These are phyloP conservation scores for Nitzschia palea DNA, from an alignment of 108 stramenopile genomes.

Conservation along the genomic window DNA sequence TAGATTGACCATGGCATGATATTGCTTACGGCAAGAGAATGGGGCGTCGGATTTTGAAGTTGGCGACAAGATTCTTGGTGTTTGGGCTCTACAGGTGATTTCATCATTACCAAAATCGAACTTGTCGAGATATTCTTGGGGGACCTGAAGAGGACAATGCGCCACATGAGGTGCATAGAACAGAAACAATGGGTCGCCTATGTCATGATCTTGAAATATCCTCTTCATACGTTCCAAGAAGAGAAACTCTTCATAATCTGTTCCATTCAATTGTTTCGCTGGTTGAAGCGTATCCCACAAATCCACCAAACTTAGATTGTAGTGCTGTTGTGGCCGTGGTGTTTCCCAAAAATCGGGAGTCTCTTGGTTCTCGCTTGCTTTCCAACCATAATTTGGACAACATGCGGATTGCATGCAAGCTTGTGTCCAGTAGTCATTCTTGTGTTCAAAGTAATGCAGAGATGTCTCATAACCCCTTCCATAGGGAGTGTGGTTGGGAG, in stretches of 20 bases:
- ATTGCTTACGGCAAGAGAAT: constrained; percentile 27
- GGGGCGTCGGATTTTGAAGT: not conserved
- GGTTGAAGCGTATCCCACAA: constrained; percentile 25
- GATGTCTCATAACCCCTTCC: constrained; percentile 46
- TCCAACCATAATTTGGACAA: not conserved
- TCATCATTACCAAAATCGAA: constrained; percentile 21
- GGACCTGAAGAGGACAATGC: constrained; percentile 38
- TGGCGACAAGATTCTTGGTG: not conserved
- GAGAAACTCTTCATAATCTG: constrained; percentile 24
- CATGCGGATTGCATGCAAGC: constrained; percentile 14
- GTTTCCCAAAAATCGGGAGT: not conserved
- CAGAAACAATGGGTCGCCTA: constrained; percentile 24
- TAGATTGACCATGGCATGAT: constrained; percentile 27
- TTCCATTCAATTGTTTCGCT: constrained; percentile 17
- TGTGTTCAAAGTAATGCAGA: constrained; percentile 39
- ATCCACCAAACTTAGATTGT: constrained; percentile 17
- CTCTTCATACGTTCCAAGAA: constrained; percentile 12
- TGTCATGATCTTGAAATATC: constrained; percentile 16
- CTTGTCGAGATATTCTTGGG: constrained; percentile 16
- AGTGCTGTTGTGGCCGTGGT: not conserved
- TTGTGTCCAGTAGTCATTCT: constrained; percentile 41
- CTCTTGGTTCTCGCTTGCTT: not conserved
- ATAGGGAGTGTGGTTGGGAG: constrained; percentile 37
- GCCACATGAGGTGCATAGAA: constrained; percentile 34
- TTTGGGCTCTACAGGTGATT: not conserved